Evolutionary conservation across 495 filamentous ascomycete genomes (phyloP).

Genomic region (Aspergillus leporis): DNA sequence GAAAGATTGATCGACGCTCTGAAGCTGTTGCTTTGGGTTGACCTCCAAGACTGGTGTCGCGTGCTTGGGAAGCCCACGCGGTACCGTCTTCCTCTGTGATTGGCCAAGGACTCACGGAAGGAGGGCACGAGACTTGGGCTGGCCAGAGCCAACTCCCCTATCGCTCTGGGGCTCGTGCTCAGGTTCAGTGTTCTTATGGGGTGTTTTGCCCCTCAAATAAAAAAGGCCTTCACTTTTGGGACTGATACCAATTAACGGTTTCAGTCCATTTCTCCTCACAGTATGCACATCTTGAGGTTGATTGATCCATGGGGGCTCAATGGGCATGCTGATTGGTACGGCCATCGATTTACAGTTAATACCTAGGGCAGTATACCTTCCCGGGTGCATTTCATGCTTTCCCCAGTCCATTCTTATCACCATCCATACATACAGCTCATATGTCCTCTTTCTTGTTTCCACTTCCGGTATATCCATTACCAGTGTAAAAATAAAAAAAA

Average conservation of each 20-base stretch:
- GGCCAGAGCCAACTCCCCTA: slow-evolving; percentile 20
- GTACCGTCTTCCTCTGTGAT: slow-evolving; percentile 26
- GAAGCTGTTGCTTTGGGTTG: slow-evolving; percentile 4
- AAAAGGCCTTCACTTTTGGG: slow-evolving; percentile 16
- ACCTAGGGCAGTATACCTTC: neutral
- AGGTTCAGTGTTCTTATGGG: slow-evolving; percentile 19
- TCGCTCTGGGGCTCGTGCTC: slow-evolving; percentile 21
- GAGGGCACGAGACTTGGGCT: slow-evolving; percentile 25
- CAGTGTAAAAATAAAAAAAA: no score
- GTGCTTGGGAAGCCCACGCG: slow-evolving; percentile 47
- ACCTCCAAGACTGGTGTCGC: slow-evolving; percentile 36
- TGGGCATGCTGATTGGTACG: slow-evolving; percentile 13
- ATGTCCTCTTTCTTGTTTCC: neutral
- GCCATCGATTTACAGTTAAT: neutral
- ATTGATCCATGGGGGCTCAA: slow-evolving; percentile 5
- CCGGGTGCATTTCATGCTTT: neutral
- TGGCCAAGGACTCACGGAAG: slow-evolving; percentile 24
- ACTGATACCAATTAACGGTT: neutral
- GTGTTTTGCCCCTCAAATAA: neutral
- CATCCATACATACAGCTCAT: neutral
- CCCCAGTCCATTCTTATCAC: neutral
- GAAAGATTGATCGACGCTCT: slow-evolving; percentile 17
- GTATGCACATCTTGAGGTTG: neutral
- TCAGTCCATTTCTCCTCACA: neutral
- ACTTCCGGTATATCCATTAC: neutral